Base-by-base conservation (phyloP, 345 rosid species). In the Eucalyptus brandiana region DNA sequence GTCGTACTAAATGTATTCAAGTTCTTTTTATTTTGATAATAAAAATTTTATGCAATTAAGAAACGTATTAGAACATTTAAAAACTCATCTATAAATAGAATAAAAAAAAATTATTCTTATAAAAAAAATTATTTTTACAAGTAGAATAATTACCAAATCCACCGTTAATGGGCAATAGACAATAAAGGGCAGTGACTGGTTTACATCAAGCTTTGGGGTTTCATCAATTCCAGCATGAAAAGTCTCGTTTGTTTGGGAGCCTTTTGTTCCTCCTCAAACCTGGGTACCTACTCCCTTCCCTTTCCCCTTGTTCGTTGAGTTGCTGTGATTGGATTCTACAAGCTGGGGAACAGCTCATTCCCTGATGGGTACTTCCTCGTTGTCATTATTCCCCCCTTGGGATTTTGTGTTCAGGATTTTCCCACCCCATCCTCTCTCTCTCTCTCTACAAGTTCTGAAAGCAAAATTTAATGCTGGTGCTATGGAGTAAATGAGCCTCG, bases 301-400 rank as follows among this genome's bases (percentile, higher is more conserved):
- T 34, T 21, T 37, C 28, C 23, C 40, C 23, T 62, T 4, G 58
- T 21, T 53, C 58, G 58, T 21, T 6, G 8, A 12, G 83, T 6
- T 6, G 83, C 24, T 37, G 83, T 76, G 83, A 76, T 76, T 76
- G 47, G 83, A 76, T 76, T 76, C 45, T 21, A 37, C 26, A 3
- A 10, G 23, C 83, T 37, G 83, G 83, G 83, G 45, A 76, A 76
- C 56, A 86, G 60, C 87, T 86, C 44, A 86, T 88, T 89, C 89
- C 86, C 92, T 90, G 87, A 69, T 34, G 89, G 87, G 49, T 88
- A 83, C 60, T 89, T 42, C 69, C 87, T 37, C 87, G 72, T 47
- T 67, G 18, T 86, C 88, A 88, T 89, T 87, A 53, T 91, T 86
- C 37, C 53, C 53, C 53, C 56, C 53, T 81, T 24, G 88, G 89